These are phyloP conservation scores for Colletotrichum tamarilloi DNA, from an alignment of 2,329 filamentous ascomycete species.

Conservation along the genomic window DNA sequence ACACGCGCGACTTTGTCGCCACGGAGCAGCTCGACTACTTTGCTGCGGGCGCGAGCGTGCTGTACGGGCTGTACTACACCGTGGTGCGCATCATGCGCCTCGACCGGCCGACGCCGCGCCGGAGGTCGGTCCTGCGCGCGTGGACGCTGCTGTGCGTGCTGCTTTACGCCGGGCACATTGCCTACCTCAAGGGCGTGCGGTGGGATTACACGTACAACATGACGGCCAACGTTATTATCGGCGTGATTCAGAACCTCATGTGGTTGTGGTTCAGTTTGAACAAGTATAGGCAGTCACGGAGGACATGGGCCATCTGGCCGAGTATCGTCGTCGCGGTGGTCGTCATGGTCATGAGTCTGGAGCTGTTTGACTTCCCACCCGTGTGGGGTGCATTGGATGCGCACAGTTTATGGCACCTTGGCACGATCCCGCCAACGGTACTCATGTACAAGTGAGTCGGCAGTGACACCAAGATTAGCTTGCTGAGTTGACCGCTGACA, in stretches of 20 bases:
- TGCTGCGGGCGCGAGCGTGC: constrained; percentile 86
- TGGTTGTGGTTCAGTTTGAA: constrained; percentile 88
- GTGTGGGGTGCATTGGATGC: constrained; percentile 86
- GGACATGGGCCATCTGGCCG: constrained; percentile 88
- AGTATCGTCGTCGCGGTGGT: constrained; percentile 93
- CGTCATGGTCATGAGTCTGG: constrained; percentile 92
- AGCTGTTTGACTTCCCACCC: constrained; percentile 93
- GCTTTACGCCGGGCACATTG: constrained; percentile 81
- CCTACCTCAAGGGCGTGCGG: constrained; percentile 83
- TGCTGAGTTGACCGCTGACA: neutral
- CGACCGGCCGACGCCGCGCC: constrained; percentile 65
- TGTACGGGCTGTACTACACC: constrained; percentile 92
- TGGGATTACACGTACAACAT: constrained; percentile 99
- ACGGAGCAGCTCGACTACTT: constrained; percentile 99
- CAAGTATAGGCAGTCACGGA: constrained; percentile 77
- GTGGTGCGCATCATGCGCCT: constrained; percentile 85
- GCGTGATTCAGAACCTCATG: constrained; percentile 81
- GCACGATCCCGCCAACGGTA: constrained; percentile 87
- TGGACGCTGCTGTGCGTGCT: constrained; percentile 81
- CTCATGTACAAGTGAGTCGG: constrained; percentile 92
- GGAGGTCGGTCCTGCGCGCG: constrained; percentile 66
- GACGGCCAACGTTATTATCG: constrained; percentile 88
- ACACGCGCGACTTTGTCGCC: constrained; percentile 84
- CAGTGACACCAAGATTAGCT: neutral
- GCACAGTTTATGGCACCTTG: constrained; percentile 95